These are phyloP conservation scores for Diplodia sapinea DNA, from an alignment of 2,329 filamentous ascomycete genomes.

Conservation along the genomic window DNA sequence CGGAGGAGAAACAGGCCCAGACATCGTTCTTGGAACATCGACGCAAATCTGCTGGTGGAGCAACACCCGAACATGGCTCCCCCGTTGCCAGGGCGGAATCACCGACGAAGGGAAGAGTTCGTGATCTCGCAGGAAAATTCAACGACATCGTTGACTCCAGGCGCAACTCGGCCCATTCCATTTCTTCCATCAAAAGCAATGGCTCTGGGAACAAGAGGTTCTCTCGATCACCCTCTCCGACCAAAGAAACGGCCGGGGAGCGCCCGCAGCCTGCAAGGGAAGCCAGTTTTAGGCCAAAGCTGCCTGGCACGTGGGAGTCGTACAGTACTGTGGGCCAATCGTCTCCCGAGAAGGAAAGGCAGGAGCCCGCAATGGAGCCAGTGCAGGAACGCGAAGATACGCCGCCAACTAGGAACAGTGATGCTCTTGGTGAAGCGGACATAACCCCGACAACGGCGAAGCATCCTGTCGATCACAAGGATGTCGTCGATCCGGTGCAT, in stretches of 20 bases:
- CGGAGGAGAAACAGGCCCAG: constrained; percentile 44
- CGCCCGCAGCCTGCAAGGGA: constrained; percentile 43
- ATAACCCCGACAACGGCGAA: constrained; percentile 47
- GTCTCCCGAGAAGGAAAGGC: constrained; percentile 41
- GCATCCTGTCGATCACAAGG: constrained; percentile 36
- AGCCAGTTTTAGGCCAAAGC: constrained; percentile 56
- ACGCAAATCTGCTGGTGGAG: constrained; percentile 37
- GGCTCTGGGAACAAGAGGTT: constrained; percentile 19
- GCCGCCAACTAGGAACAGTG: constrained; percentile 26
- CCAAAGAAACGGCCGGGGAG: constrained; percentile 34
- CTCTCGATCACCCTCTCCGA: constrained; percentile 43
- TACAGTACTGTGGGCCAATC: constrained; percentile 50
- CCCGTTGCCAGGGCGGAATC: constrained; percentile 49
- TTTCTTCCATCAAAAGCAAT: constrained; percentile 48
- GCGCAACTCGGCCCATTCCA: constrained; percentile 54
- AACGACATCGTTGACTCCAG: constrained; percentile 54
- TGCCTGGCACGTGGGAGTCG: constrained; percentile 62
- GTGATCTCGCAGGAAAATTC: constrained; percentile 58
- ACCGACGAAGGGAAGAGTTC: constrained; percentile 57
- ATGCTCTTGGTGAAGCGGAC: constrained; percentile 40
- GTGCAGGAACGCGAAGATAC: constrained; percentile 28
- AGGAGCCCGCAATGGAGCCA: constrained; percentile 27
- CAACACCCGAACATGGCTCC: constrained; percentile 41
- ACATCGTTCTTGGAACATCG: constrained; percentile 46
- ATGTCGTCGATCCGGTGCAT: constrained; percentile 43